Percentiles rank a stretch among this genome's conserved stretches.
phyloP scores from a whole-genome alignment of 768 basidiomycete genomes.

The Albatrellus ellisii region DNA sequence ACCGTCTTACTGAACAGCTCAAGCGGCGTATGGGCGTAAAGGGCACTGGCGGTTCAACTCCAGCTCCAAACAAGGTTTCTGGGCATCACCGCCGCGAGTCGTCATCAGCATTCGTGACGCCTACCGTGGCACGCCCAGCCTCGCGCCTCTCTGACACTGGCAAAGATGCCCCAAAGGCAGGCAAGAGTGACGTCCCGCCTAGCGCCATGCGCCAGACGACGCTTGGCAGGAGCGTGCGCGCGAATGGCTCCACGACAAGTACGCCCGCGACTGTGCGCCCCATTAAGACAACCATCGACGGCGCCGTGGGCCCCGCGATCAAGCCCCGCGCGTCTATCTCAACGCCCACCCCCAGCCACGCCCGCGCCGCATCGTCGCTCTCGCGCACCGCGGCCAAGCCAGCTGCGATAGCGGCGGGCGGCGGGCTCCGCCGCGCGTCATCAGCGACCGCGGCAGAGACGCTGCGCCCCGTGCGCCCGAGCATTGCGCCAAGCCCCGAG shows the following conservation, averaged over 20 bases:
- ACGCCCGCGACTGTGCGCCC: constrained; percentile 1
- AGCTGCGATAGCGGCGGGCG: not conserved
- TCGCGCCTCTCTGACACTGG: constrained; percentile 12
- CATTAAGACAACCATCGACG: constrained; percentile 6
- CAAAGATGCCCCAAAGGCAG: constrained; percentile 8
- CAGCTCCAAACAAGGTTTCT: constrained; percentile 7
- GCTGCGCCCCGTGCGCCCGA: constrained; percentile 5
- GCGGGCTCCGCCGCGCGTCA: constrained; percentile 1
- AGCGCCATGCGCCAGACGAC: constrained; percentile 5
- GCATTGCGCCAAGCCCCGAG: not conserved
- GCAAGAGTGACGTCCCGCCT: constrained; percentile 5
- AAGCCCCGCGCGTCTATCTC: constrained; percentile 9
- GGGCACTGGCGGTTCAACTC: constrained; percentile 7
- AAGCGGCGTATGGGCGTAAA: constrained; percentile 13
- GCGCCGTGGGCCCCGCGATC: constrained; percentile 7
- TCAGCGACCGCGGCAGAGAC: constrained; percentile 12
- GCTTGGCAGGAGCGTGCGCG: constrained; percentile 13
- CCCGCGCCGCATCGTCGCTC: constrained; percentile 2
- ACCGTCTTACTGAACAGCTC: no score
- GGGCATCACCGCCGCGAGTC: constrained; percentile 13
- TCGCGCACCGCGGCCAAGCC: constrained; percentile 9
- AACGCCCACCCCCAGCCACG: constrained; percentile 5
- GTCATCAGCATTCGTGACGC: constrained; percentile 4
- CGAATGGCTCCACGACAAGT: constrained; percentile 8
- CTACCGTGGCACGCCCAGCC: not conserved